These are phyloP conservation scores for Blastobotrys peoriensis DNA, from an alignment of 805 yeast species.

Conservation along the genomic window DNA sequence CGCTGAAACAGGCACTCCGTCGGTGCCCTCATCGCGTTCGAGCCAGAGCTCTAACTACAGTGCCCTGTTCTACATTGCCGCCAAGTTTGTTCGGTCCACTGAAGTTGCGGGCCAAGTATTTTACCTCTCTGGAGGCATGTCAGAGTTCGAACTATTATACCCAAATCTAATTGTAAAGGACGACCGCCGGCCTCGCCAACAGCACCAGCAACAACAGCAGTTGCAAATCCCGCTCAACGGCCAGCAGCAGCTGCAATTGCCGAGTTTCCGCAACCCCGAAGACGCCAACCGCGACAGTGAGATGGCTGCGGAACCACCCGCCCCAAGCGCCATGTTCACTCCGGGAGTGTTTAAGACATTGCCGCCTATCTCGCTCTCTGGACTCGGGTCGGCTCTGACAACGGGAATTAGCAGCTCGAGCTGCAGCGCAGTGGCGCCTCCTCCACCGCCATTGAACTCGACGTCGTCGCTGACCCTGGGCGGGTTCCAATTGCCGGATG, in stretches of 20 bases:
- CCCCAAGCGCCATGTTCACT: neutral
- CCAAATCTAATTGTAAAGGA: conserved; percentile 8
- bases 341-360: too few species aligned
- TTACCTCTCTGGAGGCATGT: conserved; percentile 26
- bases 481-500: conserved; percentile 23
- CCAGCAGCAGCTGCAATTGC: neutral
- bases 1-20: neutral
- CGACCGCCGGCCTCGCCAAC: too few species aligned
- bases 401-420: neutral
- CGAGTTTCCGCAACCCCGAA: too few species aligned
- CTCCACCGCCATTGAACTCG: conserved; percentile 5
- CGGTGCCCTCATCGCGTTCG: conserved; percentile 7
- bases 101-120: conserved; percentile 18
- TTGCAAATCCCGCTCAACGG: too few species aligned
- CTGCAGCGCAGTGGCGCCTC: conserved; percentile 1
- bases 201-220: too few species aligned
- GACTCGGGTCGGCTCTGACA: neutral
- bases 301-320: neutral
- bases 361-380: neutral
- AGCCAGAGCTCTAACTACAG: conserved; percentile 14
- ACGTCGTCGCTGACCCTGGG: conserved; percentile 22
- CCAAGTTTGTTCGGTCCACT: conserved; percentile 25
- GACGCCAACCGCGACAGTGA: neutral
- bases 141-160: conserved; percentile 4
- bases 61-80: conserved; percentile 22